These are phyloP conservation scores for Nymphaea colorata DNA, from an alignment of 164 flowering plant genomes.

Conservation along the genomic window DNA sequence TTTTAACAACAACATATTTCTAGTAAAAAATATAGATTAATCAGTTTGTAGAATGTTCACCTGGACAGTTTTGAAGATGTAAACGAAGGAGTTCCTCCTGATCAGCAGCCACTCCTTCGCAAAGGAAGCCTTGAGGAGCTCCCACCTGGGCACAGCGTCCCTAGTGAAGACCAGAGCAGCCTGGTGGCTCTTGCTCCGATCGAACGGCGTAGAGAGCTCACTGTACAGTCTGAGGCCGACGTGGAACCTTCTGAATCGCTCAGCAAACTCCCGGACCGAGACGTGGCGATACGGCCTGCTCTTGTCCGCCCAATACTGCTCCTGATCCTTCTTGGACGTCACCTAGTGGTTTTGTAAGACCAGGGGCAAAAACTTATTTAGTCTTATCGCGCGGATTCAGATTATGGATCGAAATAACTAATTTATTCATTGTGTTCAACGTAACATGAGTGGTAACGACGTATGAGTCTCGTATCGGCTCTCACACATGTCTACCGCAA, in stretches of 20 bases:
- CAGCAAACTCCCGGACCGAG: slow-evolving; percentile 60
- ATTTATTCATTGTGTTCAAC: too few species aligned
- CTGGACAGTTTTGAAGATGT: slow-evolving; percentile 62
- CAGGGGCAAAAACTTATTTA: too few species aligned
- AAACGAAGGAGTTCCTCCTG: slow-evolving; percentile 65
- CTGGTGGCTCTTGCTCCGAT: slow-evolving; percentile 43
- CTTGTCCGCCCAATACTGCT: slow-evolving; percentile 79
- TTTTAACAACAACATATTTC: too few species aligned
- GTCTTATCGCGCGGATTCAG: too few species aligned
- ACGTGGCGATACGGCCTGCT: slow-evolving; percentile 55
- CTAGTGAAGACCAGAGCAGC: slow-evolving; percentile 67
- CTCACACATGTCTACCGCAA: too few species aligned
- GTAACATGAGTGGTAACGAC: too few species aligned
- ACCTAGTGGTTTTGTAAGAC: slow-evolving; percentile 32
- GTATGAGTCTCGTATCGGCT: too few species aligned
- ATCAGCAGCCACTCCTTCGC: slow-evolving; percentile 79
- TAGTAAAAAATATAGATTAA: too few species aligned
- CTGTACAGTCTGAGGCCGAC: slow-evolving; percentile 49
- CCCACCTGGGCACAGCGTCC: slow-evolving; percentile 45
- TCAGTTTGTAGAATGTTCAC: not conserved
- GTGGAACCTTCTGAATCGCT: slow-evolving; percentile 64
- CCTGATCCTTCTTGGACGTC: slow-evolving; percentile 87
- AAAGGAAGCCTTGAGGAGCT: slow-evolving; percentile 60
- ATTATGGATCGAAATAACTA: too few species aligned
- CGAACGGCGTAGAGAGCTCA: slow-evolving; percentile 61